Evolutionary conservation across 768 basidiomycete species (phyloP), one percentile per base, ranked within the genome.

Genomic region (Boletus pseudopeckii): DNA sequence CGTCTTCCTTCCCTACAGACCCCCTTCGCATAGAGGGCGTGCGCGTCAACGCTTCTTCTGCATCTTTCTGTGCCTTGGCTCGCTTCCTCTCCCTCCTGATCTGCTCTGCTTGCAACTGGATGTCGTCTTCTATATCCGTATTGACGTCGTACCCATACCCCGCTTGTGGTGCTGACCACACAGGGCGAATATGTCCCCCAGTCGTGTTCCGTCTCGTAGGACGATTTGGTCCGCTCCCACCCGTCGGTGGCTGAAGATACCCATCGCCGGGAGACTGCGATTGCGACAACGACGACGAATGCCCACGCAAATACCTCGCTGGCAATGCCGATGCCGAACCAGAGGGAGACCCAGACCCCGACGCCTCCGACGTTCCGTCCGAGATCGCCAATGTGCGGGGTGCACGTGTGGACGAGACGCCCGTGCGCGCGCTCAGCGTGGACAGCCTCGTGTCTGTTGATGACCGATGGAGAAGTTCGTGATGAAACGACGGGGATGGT

Each of bases 61-160:
- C 82, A 56, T 82, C 82, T 56, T 79, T 79, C 66, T 80, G 82
- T 53, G 80, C 79, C 68, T 84, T 85, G 7, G 79, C 85, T 15
- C 89, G 76, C 69, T 92, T 91, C 41, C 93, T 76, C 71, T 96
- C 91, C 45, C 86, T 72, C 47, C 94, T 75, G 49, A 97, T 92
- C 57, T 84, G 83, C 60, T 96, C 93, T 0, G 91, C 92, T 59
- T 94, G 89, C n/a, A 85, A 76, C 63, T 93, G 81, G 41, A 97
- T 97, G 64, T 83, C 86, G 33, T 73, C 78, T 28, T 76, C 73
- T 17, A 73, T 71, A 39, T 75, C 74, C 0, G 63, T 59, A 5
- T 75, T 75, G 38, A 55, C 20, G 45, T 80, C 78, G 47, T 74
- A 61, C 5, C 69, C 69, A 20, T 73, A 65, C 33, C 75, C 74